These are phyloP conservation scores for Phylloporus arenicola DNA, from an alignment of 768 basidiomycete genomes.

Conservation along the genomic window DNA sequence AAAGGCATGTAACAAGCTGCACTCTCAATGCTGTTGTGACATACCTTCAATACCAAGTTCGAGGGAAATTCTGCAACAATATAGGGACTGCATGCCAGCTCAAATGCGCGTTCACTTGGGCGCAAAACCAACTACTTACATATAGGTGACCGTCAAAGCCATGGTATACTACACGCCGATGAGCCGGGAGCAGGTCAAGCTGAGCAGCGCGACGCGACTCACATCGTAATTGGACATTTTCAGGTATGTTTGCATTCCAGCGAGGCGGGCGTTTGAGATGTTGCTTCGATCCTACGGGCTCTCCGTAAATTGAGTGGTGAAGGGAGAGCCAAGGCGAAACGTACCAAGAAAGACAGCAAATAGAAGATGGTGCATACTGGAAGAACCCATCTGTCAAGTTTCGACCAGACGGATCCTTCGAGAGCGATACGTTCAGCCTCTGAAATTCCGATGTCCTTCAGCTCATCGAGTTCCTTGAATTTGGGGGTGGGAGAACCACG, in stretches of 20 bases:
- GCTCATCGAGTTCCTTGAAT: conserved; percentile 6
- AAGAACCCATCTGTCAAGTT: conserved; percentile 44
- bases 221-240: conserved; percentile 22
- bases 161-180: conserved; percentile 30
- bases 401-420: conserved; percentile 43
- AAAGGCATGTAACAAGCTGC: not conserved
- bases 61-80: conserved; percentile 57
- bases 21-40: not conserved
- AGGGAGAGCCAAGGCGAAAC: conserved; percentile 11
- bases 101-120: not conserved
- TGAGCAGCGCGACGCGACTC: not conserved
- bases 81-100: conserved; percentile 37
- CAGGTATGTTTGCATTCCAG: conserved; percentile 53
- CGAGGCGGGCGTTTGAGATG: conserved; percentile 56
- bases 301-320: not conserved
- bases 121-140: conserved; percentile 8
- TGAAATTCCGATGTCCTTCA: conserved; percentile 8
- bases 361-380: conserved; percentile 48
- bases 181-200: not conserved
- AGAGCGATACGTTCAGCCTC: conserved; percentile 18
- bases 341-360: conserved; percentile 49
- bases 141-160: conserved; percentile 26
- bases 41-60: conserved; percentile 50
- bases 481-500: not conserved
- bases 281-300: conserved; percentile 36